Evolutionary conservation across 1,284 basidiomycete genomes (phyloP), one percentile per base, ranked within the genome.

Genomic region (Rugosomyces carneus): DNA sequence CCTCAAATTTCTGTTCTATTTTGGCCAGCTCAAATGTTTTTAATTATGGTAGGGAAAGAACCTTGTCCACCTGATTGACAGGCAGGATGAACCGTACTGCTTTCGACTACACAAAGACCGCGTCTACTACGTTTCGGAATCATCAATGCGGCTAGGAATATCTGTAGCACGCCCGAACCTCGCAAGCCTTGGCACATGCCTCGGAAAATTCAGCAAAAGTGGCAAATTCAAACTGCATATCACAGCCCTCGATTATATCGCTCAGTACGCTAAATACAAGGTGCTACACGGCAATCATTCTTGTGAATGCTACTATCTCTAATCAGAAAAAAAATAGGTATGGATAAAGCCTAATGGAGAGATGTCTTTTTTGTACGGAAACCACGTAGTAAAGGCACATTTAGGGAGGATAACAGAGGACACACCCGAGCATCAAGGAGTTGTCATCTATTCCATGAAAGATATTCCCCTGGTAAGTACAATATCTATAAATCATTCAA

Each of bases 301-400:
- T 16, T 15, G 15, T 34, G 4, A n/a, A 15, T 11, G 21, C 21
- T 23, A 23, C 21, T 7, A 23, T 7, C 4, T 23, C 21, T 23
- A 23, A 23, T 23, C 7, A 23, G 21, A 23, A 50, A 56, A 29
- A 23, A 50, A 56, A 29, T 21, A 96, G 94, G 82, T 98, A 29
- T 99, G 96, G 96, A 95, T 99, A 66, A 99, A 99, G 68, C 89
- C 94, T 11, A 96, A 99, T 54, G 96, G 96, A 60, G 96, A 99
- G 70, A 93, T 99, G 81, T 96, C 96, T 1, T 99, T 97, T 75
- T 70, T 99, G 41, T 99, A 99, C 61, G 96, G 96, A 47, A 99
- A 99, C 64, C 94, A 99, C 71, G 89, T 99, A 51, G 81, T 98
- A 54, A 99, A 99, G 70, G 96, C 96, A 23, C 96, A 99, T 66